Conservation (phyloP, 2,329 filamentous ascomycete genomes). For the Periconia sp. region DNA sequence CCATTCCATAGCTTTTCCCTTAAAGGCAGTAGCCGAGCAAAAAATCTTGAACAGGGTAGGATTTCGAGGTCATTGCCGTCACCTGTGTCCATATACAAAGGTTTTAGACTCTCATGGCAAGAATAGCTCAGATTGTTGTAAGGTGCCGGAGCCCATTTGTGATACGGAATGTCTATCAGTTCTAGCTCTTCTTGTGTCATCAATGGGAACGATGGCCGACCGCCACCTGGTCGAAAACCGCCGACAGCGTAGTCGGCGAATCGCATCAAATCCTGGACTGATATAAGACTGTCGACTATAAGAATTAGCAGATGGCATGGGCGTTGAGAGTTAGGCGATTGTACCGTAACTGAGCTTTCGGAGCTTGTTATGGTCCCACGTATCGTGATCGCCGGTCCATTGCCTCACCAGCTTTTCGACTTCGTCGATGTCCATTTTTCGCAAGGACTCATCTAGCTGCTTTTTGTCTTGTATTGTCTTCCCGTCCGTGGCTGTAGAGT, state of each 20-base stretch:
- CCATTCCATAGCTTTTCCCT: slow-evolving; percentile 21
- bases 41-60: neutral
- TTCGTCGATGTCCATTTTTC: slow-evolving; percentile 14
- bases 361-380: slow-evolving; percentile 18
- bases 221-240: slow-evolving; percentile 7
- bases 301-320: neutral
- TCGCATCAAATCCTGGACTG: neutral
- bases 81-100: neutral
- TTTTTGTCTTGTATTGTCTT: neutral
- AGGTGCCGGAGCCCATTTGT: slow-evolving; percentile 11
- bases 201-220: slow-evolving; percentile 11
- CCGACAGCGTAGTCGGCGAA: slow-evolving; percentile 12
- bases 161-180: slow-evolving; percentile 7
- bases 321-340: neutral
- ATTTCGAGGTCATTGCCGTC: neutral
- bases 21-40: slow-evolving; percentile 16
- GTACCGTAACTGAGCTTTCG: slow-evolving; percentile 8
- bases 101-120: neutral
- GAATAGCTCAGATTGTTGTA: slow-evolving; percentile 3
- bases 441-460: neutral
- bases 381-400: slow-evolving; percentile 16
- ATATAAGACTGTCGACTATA: slow-evolving; percentile 9
- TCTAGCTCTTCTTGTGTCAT: slow-evolving; percentile 15
- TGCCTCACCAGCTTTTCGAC: slow-evolving; percentile 15
- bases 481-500: neutral